Conservation (phyloP, 495 filamentous ascomycete genomes). For the Podospora comata region DNA sequence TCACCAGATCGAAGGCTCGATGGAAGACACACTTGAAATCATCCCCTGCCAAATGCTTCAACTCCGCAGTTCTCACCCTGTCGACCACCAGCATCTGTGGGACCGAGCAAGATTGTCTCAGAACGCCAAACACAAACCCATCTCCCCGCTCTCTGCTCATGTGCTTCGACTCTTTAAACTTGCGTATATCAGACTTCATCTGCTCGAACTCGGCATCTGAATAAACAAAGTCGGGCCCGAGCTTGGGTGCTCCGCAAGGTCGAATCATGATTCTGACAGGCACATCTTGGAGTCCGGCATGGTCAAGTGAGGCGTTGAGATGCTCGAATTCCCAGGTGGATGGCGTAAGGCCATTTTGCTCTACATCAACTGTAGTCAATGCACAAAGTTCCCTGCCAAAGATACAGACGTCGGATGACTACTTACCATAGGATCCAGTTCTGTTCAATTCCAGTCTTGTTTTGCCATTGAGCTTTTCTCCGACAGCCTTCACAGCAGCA, state of each 20-base stretch:
- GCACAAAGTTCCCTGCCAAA: not conserved
- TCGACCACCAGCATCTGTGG: constrained; percentile 27
- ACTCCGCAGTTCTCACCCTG: constrained; percentile 20
- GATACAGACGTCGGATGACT: not conserved
- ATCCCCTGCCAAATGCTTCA: constrained; percentile 29
- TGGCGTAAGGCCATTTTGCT: constrained; percentile 40
- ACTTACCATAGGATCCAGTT: constrained; percentile 37
- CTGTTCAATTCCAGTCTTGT: constrained; percentile 43
- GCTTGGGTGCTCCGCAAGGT: constrained; percentile 34
- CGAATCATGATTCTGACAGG: constrained; percentile 46
- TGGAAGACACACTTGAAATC: constrained; percentile 37
- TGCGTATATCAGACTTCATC: constrained; percentile 32
- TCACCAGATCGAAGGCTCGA: constrained; percentile 42
- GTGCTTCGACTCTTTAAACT: constrained; percentile 28
- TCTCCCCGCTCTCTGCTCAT: constrained; percentile 34
- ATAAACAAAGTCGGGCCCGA: constrained; percentile 41
- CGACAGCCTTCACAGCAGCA: constrained; percentile 19
- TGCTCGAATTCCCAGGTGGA: constrained; percentile 23
- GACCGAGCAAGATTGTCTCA: constrained; percentile 12
- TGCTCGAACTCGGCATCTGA: constrained; percentile 29
- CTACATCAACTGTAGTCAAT: not conserved
- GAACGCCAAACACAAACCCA: constrained; percentile 47
- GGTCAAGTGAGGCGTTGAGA: constrained; percentile 9
- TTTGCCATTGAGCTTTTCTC: constrained; percentile 20
- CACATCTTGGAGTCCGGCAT: not conserved